Evolutionary conservation across 495 filamentous ascomycete species (phyloP).

Genomic region (Hypoxylon fuscum): DNA sequence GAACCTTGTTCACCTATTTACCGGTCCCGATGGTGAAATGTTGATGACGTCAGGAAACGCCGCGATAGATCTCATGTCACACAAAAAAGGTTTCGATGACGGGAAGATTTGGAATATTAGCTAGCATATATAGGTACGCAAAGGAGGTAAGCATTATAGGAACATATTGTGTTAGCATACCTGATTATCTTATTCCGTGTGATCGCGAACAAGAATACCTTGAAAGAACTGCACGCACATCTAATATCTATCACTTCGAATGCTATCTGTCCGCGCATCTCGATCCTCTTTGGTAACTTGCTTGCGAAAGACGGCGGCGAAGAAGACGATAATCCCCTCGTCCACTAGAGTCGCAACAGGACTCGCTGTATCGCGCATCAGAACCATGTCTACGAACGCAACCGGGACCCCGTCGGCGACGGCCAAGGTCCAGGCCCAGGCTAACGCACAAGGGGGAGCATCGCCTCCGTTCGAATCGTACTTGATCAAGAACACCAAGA

Average conservation of each 20-base stretch:
- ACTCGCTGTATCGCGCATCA: neutral
- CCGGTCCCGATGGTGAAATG: neutral
- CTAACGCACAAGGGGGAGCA: neutral
- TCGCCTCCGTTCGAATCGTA: conserved; percentile 29
- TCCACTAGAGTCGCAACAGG: neutral
- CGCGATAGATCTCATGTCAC: neutral
- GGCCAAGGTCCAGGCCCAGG: neutral
- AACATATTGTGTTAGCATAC: too few relatives aligned
- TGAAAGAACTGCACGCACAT: too few relatives aligned
- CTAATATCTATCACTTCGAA: neutral
- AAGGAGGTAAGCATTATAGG: too few relatives aligned
- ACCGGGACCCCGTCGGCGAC: neutral
- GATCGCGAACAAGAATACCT: too few relatives aligned
- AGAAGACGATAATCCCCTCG: neutral
- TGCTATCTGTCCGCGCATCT: neutral
- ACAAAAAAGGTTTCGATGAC: conserved; percentile 3
- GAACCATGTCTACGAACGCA: conserved; percentile 9
- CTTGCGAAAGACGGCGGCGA: neutral
- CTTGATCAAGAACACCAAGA: conserved; percentile 58
- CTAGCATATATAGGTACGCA: neutral
- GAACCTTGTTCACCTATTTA: too few relatives aligned
- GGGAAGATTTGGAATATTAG: neutral
- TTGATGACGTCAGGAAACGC: conserved; percentile 7
- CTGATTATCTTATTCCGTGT: too few relatives aligned
- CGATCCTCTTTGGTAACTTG: neutral